Percentiles rank a stretch among this genome's conserved stretches.
Evolutionary conservation across 345 rosid genomes (phyloP).

Genomic region (Arabidopsis arenosa): DNA sequence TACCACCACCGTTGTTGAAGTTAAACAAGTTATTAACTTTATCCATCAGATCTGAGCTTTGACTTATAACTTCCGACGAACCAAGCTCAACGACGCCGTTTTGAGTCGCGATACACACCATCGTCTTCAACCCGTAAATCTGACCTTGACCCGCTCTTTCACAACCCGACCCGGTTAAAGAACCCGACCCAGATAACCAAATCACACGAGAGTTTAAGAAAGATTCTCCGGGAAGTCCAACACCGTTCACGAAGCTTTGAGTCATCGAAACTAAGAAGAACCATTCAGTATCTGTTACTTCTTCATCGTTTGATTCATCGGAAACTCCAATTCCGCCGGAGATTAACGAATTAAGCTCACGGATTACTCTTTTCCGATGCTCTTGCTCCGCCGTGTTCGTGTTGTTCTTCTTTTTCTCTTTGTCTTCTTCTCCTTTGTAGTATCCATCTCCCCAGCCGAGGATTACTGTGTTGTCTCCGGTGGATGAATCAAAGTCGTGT

Average conservation of each 20-base stretch:
- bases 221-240: constrained; percentile 83
- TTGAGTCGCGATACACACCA: constrained; percentile 83
- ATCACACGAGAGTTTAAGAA: constrained; percentile 59
- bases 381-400: constrained; percentile 69
- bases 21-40: constrained; percentile 75
- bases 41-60: constrained; percentile 85
- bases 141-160: constrained; percentile 83
- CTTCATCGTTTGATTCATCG: constrained; percentile 73
- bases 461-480: constrained; percentile 57
- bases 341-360: constrained; percentile 89
- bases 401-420: constrained; percentile 54
- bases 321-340: constrained; percentile 63
- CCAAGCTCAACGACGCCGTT: constrained; percentile 97
- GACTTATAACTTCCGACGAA: constrained; percentile 72
- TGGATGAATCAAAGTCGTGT: constrained; percentile 54
- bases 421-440: constrained; percentile 88
- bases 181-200: constrained; percentile 79
- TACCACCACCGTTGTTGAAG: constrained; percentile 52
- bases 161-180: constrained; percentile 65
- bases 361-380: constrained; percentile 83
- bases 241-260: constrained; percentile 79
- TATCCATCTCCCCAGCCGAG: constrained; percentile 99
- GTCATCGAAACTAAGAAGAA: constrained; percentile 97
- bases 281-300: constrained; percentile 98
- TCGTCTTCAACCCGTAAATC: constrained; percentile 76